Percentiles rank a stretch among this genome's conserved stretches.
Evolutionary conservation across 1,284 basidiomycete genomes (phyloP).

Genomic region (Fistulinella cinereoalba): DNA sequence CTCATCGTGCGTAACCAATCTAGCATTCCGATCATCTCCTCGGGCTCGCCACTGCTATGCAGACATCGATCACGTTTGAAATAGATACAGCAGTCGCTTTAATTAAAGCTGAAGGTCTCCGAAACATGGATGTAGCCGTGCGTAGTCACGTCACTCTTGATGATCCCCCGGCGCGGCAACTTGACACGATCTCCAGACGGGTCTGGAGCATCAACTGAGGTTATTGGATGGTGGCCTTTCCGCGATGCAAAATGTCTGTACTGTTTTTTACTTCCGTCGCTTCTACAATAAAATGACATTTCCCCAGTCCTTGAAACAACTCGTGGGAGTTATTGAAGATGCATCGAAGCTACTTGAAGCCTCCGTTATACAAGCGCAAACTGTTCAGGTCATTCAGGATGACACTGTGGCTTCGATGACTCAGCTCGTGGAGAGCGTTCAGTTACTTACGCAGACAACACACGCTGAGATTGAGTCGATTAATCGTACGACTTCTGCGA

Average conservation of each 20-base stretch:
- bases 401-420: constrained; percentile 36
- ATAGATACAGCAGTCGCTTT: constrained; percentile 23
- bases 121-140: constrained; percentile 24
- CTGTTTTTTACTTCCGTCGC: neutral
- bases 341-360: constrained; percentile 27
- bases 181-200: constrained; percentile 22
- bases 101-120: constrained; percentile 32
- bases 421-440: constrained; percentile 36
- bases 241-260: constrained; percentile 30
- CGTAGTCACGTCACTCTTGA: constrained; percentile 11
- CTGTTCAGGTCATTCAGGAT: constrained; percentile 35
- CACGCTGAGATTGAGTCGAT: constrained; percentile 44
- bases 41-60: constrained; percentile 25
- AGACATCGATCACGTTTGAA: constrained; percentile 27
- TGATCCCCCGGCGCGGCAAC: neutral
- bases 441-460: constrained; percentile 38
- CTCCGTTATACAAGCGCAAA: constrained; percentile 28
- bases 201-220: constrained; percentile 23
- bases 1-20: too few relatives aligned
- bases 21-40: constrained; percentile 31
- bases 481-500: constrained; percentile 41
- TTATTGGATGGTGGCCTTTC: constrained; percentile 27
- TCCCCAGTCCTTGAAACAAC: constrained; percentile 23
- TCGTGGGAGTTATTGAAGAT: constrained; percentile 22
- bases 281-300: constrained; percentile 4